Evolutionary conservation across 352 stramenopile genomes (phyloP), one percentile per base, ranked within the genome.

Genomic region (Globisporangium recalcitrans): DNA sequence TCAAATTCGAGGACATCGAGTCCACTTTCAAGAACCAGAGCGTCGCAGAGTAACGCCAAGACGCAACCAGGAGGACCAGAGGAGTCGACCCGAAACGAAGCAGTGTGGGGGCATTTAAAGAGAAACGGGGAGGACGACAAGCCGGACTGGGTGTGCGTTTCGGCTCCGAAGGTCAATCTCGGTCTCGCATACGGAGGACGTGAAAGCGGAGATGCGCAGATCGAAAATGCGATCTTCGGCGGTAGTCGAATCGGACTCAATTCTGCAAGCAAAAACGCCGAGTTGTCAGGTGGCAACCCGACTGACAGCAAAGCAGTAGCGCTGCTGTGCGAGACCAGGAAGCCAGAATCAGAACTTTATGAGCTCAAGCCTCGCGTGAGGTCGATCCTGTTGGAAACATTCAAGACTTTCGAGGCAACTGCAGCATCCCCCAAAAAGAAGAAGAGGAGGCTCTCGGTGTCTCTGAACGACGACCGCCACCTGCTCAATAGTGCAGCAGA

Each of bases 391-490:
- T 14, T 75, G 7, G 65, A 77, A 3, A 47, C 82, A 26, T 87
- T 85, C 52, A 74, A 70, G 49, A 75, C 72, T 5, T 85, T 82
- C 24, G 75, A 67, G 34, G 42, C 55, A 32, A 38, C 16, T 14
- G 27, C 32, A 6, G 32, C 29, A 8, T 71, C 67, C 10, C 70
- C 75, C 27, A 87, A 85, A 56, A 88, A 80, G 46, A 90, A 88
- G 55, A 79, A 74, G 48, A 68, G 65, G 24, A 88, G 73, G 22
- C 29, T 52, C 38, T 19, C 31, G 16, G 55, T 53, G 66, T 16
- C 46, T 61, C 38, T 38, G 6, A 55, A n/a, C 29, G n/a, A 46
- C 32, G 32, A 38, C 16, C 10, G 10, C 22, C 38, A 19, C 31
- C 19, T n/a, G 21, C 19, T 10, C 9, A 27, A 57, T 1, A 42